Evolutionary conservation across 2,329 filamentous ascomycete genomes (phyloP), one percentile per base, ranked within the genome.

Genomic region (Incumbomyces delicatus): DNA sequence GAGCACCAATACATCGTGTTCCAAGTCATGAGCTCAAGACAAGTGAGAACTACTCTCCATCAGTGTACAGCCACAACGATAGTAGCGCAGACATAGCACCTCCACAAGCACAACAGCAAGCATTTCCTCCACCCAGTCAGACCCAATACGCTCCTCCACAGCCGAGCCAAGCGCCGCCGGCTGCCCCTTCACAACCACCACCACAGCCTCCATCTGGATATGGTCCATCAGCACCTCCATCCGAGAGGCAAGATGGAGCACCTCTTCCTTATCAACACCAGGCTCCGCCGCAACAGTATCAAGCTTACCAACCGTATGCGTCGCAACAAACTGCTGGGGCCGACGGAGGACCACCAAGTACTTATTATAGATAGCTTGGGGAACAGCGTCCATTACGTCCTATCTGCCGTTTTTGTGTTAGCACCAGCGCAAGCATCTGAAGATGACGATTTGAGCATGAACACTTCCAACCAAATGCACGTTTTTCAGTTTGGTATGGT

Each of bases 61-160:
- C 66, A 5, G 59, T 56, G 14, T 69, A 71, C 53, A 59, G 67
- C 1, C 57, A 60, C 6, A 63, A 66, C 3, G 54, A 56, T 30
- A 48, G 49, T 17, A 27, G 22, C 22, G 8, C 22, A 27, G 22
- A 27, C 5, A 27, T 27, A 27, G 45, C 44, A 13, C 40, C 18
- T 29, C 40, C 43, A 32, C 39, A 45, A 27, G 45, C 18, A 22
- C 41, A 30, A 37, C 44, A 49, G 3, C 52, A 51, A n/a, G 49
- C 49, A 33, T 56, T 56, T 38, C 50, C 47, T 17, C 29, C 39
- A 1, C 41, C 42, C n/a, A 16, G 11, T 20, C n/a, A 33, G 2
- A 35, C 13, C 33, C 4, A 35, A 11, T 35, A 35, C 16, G 5
- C 33, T 5, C 53, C 52, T 11, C 44, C 48, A 6, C 44, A 53